Base-by-base conservation (phyloP, 2,329 filamentous ascomycete species). In the Passalora sequoiae region DNA sequence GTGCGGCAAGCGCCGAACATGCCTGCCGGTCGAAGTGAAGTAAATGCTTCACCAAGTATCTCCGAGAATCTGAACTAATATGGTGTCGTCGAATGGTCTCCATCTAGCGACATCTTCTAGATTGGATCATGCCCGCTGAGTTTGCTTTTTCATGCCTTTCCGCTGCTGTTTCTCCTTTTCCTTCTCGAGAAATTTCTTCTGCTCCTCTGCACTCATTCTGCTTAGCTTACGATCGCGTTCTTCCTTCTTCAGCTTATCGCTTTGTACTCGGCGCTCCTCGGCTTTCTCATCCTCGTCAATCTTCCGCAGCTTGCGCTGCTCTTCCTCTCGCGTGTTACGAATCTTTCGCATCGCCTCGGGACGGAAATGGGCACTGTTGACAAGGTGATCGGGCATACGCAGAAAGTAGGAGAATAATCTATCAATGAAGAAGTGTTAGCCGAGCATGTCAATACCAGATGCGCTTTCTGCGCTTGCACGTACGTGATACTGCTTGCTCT, bases 281-380 rank as follows among this genome's bases (percentile, higher is more conserved):
- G 77, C 76, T 63, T 79, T 78, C 60, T 81, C 78, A 40, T 78
- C 87, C 53, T 96, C 88, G 41, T 83, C 80, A 0, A 78, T 71
- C 69, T 86, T 89, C 66, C 84, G 81, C 60, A 98, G 81, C 70
- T 85, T 85, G 61, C 78, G 77, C 58, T 86, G 78, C 59, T 86
- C 83, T 44, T 86, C 83, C 31, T 97, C 91, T 52, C 92, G 88
- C 24, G 82, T 83, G 49, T 73, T 72, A 60, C 81, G 81, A 55
- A 98, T 76, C 74, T 94, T 94, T 66, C 86, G 86, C 64, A 84
- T 71, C 24, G 95, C 89, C 72, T 97, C 72, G 27, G 86, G 80
- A 9, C 92, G 86, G 81, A 96, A 96, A 67, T 87, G 89, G 8
- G 80, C 89, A 19, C 70, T 69, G 43, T 79, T 72, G 44, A 84